These are phyloP conservation scores for Gilbertella persicaria DNA, from an alignment of 371 early-diverging fungal species.

Conservation along the genomic window DNA sequence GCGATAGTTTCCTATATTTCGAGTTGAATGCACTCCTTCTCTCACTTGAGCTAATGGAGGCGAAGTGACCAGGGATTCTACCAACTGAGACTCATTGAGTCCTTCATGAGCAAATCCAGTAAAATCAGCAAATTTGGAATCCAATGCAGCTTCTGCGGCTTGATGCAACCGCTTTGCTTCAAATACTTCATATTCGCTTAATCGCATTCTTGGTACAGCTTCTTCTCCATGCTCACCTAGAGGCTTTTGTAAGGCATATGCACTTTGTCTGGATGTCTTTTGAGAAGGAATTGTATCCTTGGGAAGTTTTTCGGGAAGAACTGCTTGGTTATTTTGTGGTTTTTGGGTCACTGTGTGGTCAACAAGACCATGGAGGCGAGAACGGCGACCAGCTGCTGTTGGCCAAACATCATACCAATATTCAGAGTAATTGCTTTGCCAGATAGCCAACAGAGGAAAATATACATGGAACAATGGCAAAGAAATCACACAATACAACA, in stretches of 20 bases:
- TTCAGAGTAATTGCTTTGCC: conserved; percentile 40
- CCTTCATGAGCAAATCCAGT: conserved; percentile 29
- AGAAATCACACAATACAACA: conserved; percentile 38
- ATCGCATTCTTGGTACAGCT: conserved; percentile 29
- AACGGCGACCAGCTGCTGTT: conserved; percentile 8
- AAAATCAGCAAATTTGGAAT: conserved; percentile 47
- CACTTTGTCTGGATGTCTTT: neutral
- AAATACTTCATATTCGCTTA: conserved; percentile 37
- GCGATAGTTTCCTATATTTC: conserved; percentile 7
- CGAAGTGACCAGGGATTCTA: conserved; percentile 7
- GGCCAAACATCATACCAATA: conserved; percentile 53
- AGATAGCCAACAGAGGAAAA: conserved; percentile 45
- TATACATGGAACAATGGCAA: conserved; percentile 44
- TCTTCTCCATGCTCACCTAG: conserved; percentile 5
- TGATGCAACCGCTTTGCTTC: conserved; percentile 37
- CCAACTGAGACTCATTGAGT: neutral
- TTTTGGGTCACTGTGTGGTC: conserved; percentile 9
- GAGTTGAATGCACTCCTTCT: conserved; percentile 27
- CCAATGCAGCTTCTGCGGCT: conserved; percentile 46
- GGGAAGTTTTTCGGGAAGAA: neutral
- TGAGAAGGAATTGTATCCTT: neutral
- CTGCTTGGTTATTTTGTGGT: neutral
- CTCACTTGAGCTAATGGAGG: conserved; percentile 37
- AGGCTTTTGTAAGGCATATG: neutral
- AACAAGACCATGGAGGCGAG: conserved; percentile 41